Evolutionary conservation across 768 basidiomycete species (phyloP), one percentile per base, ranked within the genome.

Genomic region (Tulasnella sp.): DNA sequence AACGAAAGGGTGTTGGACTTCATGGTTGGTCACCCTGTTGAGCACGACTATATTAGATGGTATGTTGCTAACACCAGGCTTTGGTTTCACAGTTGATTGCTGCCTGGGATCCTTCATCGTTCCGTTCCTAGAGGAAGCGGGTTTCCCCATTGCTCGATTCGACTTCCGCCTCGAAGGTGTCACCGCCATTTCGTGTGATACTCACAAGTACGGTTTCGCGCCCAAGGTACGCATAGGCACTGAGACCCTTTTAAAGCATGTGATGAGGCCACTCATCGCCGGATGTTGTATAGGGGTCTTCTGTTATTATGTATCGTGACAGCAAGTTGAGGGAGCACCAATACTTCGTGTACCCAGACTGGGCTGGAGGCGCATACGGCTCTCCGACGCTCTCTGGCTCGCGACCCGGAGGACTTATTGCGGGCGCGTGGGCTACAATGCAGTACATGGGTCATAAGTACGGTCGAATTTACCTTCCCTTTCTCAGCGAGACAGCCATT

Each of bases 371-470:
- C 42, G 81, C 96, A 17, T 99, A 96, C 67, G 91, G 80, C 15
- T 91, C 89, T 65, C 91, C 92, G 2, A 84, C 85, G 63, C 73
- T 96, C 65, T 86, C 92, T 50, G 92, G 92, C 9, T 93, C 92
- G 64, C 90, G 93, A 41, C 89, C 93, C 0, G 96, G 94, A 4
- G 83, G 92, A 0, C 73, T 97, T 62, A 85, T 99, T 61, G 94
- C 94, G 24, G 94, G 89, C 48, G 84, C 92, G 27, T 99, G 92
- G 92, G 94, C 94, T 5, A 91, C 92, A 1, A 85, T 99, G 83
- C 87, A 94, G 63, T 82, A 89, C 69, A 85, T 97, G 74, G 94
- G 94, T 27, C 76, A 83, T 61, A 77, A 85, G 89, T 92, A 67
- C 53, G 84, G 22, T 38, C 19, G 41, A 55, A 10, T 42, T 19